Conservation (phyloP, 2,329 filamentous ascomycete species). For the Arthrobotrys iridis region DNA sequence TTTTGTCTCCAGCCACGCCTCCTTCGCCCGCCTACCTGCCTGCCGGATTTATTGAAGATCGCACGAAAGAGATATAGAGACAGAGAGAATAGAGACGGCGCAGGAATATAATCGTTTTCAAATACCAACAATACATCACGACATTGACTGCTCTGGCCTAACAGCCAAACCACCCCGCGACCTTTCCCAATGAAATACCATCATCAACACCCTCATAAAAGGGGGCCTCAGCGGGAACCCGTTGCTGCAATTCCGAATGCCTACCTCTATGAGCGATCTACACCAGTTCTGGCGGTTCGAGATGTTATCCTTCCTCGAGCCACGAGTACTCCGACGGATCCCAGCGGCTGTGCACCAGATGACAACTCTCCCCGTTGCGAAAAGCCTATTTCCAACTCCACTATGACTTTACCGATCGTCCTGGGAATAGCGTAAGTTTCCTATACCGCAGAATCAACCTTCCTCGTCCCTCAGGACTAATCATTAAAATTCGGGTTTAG, state of each 20-base stretch:
- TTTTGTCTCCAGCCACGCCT: slow-evolving; percentile 18
- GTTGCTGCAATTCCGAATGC: slow-evolving; percentile 34
- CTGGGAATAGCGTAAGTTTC: slow-evolving; percentile 75
- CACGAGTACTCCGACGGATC: slow-evolving; percentile 40
- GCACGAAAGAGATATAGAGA: neutral
- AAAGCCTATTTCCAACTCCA: slow-evolving; percentile 68
- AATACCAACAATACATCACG: neutral
- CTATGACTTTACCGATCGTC: slow-evolving; percentile 73
- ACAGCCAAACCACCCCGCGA: neutral
- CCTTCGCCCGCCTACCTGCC: neutral
- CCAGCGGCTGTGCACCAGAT: slow-evolving; percentile 61
- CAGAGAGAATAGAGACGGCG: neutral
- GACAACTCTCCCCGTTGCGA: slow-evolving; percentile 65
- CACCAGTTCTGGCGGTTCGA: slow-evolving; percentile 19
- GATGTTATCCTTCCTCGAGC: slow-evolving; percentile 30
- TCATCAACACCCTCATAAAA: slow-evolving; percentile 55
- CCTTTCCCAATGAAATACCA: slow-evolving; percentile 54
- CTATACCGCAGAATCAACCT: slow-evolving; percentile 26
- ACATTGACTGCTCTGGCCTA: neutral
- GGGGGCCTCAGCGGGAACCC: slow-evolving; percentile 26
- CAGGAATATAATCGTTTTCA: neutral
- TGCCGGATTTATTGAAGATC: slow-evolving; percentile 1
- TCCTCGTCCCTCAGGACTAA: neutral
- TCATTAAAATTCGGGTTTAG: slow-evolving; percentile 64
- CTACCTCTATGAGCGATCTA: slow-evolving; percentile 16